phyloP scores from a whole-genome alignment of 192 early-diverging fungal genomes.

The Lobosporangium transversale region DNA sequence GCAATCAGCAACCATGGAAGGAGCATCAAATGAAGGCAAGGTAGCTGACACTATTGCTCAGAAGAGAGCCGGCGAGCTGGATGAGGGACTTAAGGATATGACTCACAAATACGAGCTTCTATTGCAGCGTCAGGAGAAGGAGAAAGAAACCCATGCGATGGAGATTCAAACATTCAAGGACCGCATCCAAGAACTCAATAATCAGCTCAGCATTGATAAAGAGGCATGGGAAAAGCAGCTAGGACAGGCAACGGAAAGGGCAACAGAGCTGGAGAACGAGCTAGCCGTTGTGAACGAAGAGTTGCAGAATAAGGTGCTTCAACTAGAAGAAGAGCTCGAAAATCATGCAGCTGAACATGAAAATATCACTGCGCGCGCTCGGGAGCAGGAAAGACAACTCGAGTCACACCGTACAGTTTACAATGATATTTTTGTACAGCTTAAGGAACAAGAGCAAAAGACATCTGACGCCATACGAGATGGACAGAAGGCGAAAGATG shows the following conservation, averaged over 20 bases:
- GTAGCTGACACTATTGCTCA: neutral
- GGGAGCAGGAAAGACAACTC: slow-evolving; percentile 38
- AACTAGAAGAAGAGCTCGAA: slow-evolving; percentile 30
- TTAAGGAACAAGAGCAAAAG: slow-evolving; percentile 32
- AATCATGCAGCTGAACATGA: slow-evolving; percentile 27
- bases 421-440: slow-evolving; percentile 29
- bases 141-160: slow-evolving; percentile 10
- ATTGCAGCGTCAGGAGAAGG: slow-evolving; percentile 24
- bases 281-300: slow-evolving; percentile 33
- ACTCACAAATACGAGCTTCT: slow-evolving; percentile 38
- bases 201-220: slow-evolving; percentile 22
- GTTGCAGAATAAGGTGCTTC: slow-evolving; percentile 36
- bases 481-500: slow-evolving; percentile 5
- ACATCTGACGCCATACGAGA: neutral
- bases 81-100: slow-evolving; percentile 35
- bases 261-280: slow-evolving; percentile 34
- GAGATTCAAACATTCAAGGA: slow-evolving; percentile 39
- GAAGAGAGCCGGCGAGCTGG: slow-evolving; percentile 20
- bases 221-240: slow-evolving; percentile 31
- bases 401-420: slow-evolving; percentile 42
- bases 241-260: slow-evolving; percentile 23
- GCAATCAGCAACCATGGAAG: slow-evolving; percentile 37
- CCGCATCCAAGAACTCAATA: slow-evolving; percentile 32
- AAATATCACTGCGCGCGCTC: slow-evolving; percentile 20
- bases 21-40: slow-evolving; percentile 7